Conservation (phyloP, 2,329 filamentous ascomycete species). For the Colletotrichum theobromicola region DNA sequence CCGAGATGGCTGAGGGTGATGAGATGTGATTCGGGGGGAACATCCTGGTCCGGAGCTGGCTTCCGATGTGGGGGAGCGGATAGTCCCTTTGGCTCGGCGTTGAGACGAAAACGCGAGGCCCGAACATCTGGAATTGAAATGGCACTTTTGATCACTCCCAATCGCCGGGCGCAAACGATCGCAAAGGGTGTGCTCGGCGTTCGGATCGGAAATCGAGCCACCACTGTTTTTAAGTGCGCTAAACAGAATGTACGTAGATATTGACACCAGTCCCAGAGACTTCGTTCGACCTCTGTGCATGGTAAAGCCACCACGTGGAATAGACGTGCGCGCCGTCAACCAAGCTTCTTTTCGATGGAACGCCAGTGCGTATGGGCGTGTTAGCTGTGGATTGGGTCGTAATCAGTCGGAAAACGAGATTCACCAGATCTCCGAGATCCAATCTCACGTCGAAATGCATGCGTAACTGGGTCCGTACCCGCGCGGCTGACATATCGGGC, state of each 20-base stretch:
- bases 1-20: background rate
- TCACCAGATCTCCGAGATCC: background rate
- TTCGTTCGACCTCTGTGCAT: background rate
- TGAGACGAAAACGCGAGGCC: conserved; percentile 14
- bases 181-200: conserved; percentile 9
- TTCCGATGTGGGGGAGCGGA: background rate
- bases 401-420: background rate
- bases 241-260: background rate
- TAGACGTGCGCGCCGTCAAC: background rate
- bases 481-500: background rate
- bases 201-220: background rate
- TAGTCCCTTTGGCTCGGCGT: background rate
- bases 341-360: background rate
- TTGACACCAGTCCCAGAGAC: background rate
- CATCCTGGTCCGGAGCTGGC: background rate
- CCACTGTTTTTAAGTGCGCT: background rate
- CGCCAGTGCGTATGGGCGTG: background rate
- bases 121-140: background rate
- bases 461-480: background rate
- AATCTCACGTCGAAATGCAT: background rate
- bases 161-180: background rate
- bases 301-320: background rate
- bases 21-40: background rate
- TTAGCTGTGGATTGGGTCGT: background rate
- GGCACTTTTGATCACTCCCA: background rate